Evolutionary conservation across 1,284 basidiomycete species (phyloP), one percentile per base, ranked within the genome.

Genomic region (Cryptococcus sp.): DNA sequence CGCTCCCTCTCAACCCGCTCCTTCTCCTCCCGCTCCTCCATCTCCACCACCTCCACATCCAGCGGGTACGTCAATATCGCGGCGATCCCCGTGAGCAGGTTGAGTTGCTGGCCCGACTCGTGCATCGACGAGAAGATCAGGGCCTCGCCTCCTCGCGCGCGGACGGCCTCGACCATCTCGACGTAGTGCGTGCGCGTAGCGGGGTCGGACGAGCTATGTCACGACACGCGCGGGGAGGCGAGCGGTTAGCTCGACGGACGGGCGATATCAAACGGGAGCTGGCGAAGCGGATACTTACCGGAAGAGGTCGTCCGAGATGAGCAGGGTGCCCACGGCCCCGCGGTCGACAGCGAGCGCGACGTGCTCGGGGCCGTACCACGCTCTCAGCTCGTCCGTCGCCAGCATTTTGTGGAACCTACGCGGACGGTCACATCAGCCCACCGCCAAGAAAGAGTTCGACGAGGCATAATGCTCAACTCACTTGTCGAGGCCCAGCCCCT

Each of bases 81-180:
- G 11, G 95, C 95, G 40, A 98, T 87, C 1, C 96, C 96, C 4
- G 93, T 94, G 47, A 98, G 76, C 63, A 94, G 87, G 75, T 98
- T 98, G 28, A 99, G 81, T 76, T 98, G 93, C 80, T 95, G 90
- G 23, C 96, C 96, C 24, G 89, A 91, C 77, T 98, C 95, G 75
- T 99, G 96, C 95, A 98, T 97, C 68, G 91, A 95, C 7, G 92
- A 96, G 77, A 98, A 98, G 64, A 98, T 93, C 46, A 97, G 80
- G 4, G 93, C 92, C 71, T 98, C 92, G 39, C 87, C 96, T 33
- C 93, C 91, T 63, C 89, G 91, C 48, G 85, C 82, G 62, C 89
- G 85, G 16, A 97, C 92, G 42, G 85, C 85, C 74, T 98, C 95
- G 1, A 96, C 92, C 54, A 98, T 81, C 47, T 81, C 79, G 39